These are phyloP conservation scores for Xylariaceae sp. DNA, from an alignment of 2,329 filamentous ascomycete genomes.

Conservation along the genomic window DNA sequence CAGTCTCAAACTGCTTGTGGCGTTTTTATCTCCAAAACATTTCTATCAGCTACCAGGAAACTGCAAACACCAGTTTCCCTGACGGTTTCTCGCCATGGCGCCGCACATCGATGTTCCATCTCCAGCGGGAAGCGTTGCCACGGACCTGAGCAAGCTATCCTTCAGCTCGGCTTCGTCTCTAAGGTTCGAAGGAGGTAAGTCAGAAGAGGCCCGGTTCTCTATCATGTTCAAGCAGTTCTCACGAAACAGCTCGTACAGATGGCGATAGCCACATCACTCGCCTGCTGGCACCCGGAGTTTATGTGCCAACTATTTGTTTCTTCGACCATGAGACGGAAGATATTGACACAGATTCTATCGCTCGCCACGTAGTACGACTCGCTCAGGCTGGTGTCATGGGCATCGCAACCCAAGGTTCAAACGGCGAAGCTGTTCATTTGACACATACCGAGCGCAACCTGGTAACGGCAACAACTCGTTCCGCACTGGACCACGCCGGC, in stretches of 20 bases:
- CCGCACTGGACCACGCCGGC: conserved; percentile 71
- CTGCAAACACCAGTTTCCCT: neutral
- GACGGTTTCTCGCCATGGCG: conserved; percentile 3
- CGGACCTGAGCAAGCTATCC: neutral
- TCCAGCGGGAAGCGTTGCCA: neutral
- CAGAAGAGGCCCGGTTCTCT: neutral
- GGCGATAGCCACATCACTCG: conserved; percentile 37
- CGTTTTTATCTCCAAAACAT: neutral
- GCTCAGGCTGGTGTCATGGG: conserved; percentile 76
- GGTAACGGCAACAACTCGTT: conserved; percentile 73
- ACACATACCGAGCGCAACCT: conserved; percentile 72
- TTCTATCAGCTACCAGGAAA: neutral
- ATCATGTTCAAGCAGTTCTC: neutral
- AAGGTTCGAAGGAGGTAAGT: neutral
- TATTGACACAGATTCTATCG: conserved; percentile 67
- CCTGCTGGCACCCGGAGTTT: conserved; percentile 62
- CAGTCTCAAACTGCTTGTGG: neutral
- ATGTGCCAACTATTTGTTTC: conserved; percentile 78
- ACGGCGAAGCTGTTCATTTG: conserved; percentile 83
- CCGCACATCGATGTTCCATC: conserved; percentile 22
- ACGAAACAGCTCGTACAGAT: conserved; percentile 1
- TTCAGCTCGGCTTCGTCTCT: neutral
- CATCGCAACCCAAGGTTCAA: conserved; percentile 79
- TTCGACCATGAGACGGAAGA: conserved; percentile 71
- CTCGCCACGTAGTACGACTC: conserved; percentile 70